phyloP scores from a whole-genome alignment of 352 stramenopile species.

The Pythium oligandrum region DNA sequence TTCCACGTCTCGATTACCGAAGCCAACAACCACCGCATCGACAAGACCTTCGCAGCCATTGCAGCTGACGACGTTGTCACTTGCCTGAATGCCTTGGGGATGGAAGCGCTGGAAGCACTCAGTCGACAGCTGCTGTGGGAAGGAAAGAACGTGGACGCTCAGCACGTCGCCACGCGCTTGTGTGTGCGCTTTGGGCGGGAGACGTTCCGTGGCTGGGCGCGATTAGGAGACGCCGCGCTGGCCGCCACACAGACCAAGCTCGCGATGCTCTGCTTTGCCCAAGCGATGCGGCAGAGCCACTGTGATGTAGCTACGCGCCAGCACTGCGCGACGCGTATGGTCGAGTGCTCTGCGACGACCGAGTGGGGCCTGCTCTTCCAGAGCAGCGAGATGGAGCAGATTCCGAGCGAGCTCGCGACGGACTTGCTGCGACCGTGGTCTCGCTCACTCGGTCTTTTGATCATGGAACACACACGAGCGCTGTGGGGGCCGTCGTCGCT shows the following conservation, averaged over 20 bases:
- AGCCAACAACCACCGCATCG: conserved; percentile 37
- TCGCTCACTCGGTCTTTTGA: neutral
- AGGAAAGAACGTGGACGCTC: conserved; percentile 12
- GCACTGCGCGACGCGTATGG: conserved; percentile 13
- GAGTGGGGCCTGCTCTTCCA: conserved; percentile 21
- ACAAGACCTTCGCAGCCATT: conserved; percentile 36
- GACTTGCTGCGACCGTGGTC: conserved; percentile 15
- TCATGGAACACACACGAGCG: conserved; percentile 2
- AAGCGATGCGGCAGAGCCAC: conserved; percentile 1
- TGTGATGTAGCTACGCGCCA: neutral
- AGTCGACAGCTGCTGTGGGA: conserved; percentile 19
- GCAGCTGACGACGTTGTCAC: neutral
- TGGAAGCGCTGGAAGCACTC: conserved; percentile 21
- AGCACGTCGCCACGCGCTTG: conserved; percentile 5
- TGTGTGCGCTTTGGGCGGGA: conserved; percentile 12
- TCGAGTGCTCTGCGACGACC: conserved; percentile 15
- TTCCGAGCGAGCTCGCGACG: conserved; percentile 5
- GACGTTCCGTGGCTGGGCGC: conserved; percentile 20
- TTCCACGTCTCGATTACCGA: conserved; percentile 52
- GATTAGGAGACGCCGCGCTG: conserved; percentile 17
- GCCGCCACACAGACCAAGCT: conserved; percentile 14
- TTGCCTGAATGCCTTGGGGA: conserved; percentile 15
- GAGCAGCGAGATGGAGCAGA: conserved; percentile 13
- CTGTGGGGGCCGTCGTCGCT: neutral
- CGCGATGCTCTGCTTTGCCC: conserved; percentile 21